Conservation (phyloP, 371 early-diverging fungal genomes). For the Haplosporangium sp. region DNA sequence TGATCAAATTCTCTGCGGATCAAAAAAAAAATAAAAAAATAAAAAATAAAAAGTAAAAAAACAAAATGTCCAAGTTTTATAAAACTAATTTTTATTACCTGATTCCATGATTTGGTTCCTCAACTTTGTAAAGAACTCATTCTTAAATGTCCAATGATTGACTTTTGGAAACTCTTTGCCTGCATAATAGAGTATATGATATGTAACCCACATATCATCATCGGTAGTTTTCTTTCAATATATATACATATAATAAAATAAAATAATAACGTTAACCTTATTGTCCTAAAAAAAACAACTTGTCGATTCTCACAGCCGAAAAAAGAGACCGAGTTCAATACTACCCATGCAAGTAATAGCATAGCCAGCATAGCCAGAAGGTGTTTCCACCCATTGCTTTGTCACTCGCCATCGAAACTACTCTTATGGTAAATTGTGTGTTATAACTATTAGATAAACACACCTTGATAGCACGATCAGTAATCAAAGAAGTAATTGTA, state of each 20-base stretch:
- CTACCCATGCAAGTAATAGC: not conserved
- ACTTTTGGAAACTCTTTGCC: conserved; percentile 60
- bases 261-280: too few relatives aligned
- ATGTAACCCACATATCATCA: conserved; percentile 59
- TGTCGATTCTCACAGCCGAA: not conserved
- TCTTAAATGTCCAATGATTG: conserved; percentile 58
- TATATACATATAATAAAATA: too few relatives aligned
- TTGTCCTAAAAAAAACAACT: too few relatives aligned
- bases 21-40: too few relatives aligned
- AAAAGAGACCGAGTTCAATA: not conserved
- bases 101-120: conserved; percentile 59
- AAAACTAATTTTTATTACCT: conserved; percentile 3
- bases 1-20: too few relatives aligned
- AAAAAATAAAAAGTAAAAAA: not conserved
- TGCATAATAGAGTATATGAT: conserved; percentile 61
- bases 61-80: not conserved
- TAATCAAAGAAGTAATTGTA: conserved; percentile 65
- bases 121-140: conserved; percentile 63
- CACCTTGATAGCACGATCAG: conserved; percentile 56
- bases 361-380: too few relatives aligned
- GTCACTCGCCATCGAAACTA: too few relatives aligned
- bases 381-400: too few relatives aligned
- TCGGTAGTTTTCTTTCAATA: not conserved
- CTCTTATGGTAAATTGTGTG: too few relatives aligned
- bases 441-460: not conserved